Evolutionary conservation across 2,329 filamentous ascomycete genomes (phyloP).

Genomic region (Aspergillus bombycis): DNA sequence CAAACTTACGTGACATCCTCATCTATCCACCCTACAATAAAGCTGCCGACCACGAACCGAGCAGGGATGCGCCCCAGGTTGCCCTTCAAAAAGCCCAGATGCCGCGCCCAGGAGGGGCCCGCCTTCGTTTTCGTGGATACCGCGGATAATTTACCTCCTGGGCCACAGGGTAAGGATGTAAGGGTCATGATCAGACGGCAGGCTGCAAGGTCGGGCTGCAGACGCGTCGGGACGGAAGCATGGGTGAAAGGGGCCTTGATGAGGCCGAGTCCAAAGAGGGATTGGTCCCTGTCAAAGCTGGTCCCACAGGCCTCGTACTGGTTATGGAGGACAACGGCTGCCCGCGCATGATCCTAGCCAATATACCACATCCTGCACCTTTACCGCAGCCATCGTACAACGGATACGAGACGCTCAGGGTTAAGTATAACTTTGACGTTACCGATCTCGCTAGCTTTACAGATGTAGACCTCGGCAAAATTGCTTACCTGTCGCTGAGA

Average conservation of each 20-base stretch:
- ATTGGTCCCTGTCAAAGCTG: neutral
- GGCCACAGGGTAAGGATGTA: neutral
- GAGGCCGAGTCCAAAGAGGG: no score
- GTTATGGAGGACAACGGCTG: neutral
- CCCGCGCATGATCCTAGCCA: neutral
- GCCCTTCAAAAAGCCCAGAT: no score
- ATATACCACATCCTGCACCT: neutral
- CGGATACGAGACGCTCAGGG: neutral
- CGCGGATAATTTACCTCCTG: neutral
- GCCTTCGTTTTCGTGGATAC: neutral
- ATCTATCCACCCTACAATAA: no score
- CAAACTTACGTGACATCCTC: no score
- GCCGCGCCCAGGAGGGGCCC: no score
- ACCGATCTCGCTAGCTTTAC: constrained; percentile 6
- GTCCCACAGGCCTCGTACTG: neutral
- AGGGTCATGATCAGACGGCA: neutral
- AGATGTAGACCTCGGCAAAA: constrained; percentile 3
- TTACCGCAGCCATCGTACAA: neutral
- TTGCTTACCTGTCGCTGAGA: neutral
- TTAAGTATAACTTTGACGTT: constrained; percentile 1
- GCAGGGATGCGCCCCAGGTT: no score
- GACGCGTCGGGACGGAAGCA: neutral
- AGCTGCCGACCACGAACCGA: no score
- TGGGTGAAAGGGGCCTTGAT: neutral
- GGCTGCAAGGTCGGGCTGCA: neutral